Base-by-base conservation (phyloP, 2,329 filamentous ascomycete species). In the Colletotrichum graminicola region DNA sequence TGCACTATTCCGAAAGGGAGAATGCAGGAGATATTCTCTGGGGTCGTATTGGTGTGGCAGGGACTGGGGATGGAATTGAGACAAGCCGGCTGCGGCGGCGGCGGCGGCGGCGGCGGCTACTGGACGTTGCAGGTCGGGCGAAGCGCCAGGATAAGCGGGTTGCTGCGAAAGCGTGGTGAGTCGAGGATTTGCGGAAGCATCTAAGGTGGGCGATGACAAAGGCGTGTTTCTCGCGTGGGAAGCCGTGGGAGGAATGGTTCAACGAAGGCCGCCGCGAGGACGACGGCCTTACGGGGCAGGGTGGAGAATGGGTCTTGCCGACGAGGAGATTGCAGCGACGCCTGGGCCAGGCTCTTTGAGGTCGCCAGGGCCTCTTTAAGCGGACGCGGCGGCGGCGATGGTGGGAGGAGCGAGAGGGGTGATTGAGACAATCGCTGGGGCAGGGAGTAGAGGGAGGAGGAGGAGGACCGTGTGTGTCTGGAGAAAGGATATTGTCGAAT, bases 171-270 rank as follows among this genome's bases (percentile, higher is more conserved):
- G 74, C 39, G 76, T 75, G 68, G 79, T 72, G 60, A 78, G 68
- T 62, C 76, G 76, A 72, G 76, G 70, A 64, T 77, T 78, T 65
- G 75, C 75, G 60, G 76, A 75, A 74, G 77, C 79, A 78, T 78
- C 75, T 76, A 80, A 45, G 77, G 76, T 69, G 75, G 76, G 39
- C 68, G 75, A 64, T 62, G 74, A 72, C 62, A 72, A 61, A 66
- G 63, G 56, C 63, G 67, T 73, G 62, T 62, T 61, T 62, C 45
- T 66, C 75, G 81, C 79, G 82, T 82, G 80, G 75, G 85, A 81
- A 86, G 84, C 84, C 85, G 85, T 87, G 80, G 84, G 82, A 81
- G 81, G 77, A 78, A 81, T 74, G 75, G 74, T 75, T 77, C 75
- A 49, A 69, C 43, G 75, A 78, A 80, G 82, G 82, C 83, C 80